These are phyloP conservation scores for Fusarium duplospermum DNA, from an alignment of 2,329 filamentous ascomycete species.

Conservation along the genomic window DNA sequence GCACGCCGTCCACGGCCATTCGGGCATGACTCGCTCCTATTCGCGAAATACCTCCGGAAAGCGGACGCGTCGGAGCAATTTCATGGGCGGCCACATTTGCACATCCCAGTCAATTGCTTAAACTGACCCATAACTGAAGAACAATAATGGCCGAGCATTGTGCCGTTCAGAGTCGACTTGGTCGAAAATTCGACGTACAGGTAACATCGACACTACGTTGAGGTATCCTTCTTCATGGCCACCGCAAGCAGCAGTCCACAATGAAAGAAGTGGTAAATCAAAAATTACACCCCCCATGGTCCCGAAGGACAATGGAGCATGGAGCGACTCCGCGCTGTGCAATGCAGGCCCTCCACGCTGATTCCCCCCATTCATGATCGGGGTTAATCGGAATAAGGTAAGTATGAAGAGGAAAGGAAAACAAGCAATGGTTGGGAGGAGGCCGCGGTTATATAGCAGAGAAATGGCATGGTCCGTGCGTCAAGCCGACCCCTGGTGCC, in stretches of 20 bases:
- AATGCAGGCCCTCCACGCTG: constrained; percentile 65
- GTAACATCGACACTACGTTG: background rate
- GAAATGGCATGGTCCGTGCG: constrained; percentile 19
- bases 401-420: constrained; percentile 55
- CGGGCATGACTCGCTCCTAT: constrained; percentile 5
- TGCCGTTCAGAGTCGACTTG: no score
- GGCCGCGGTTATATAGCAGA: constrained; percentile 31
- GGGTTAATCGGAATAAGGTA: constrained; percentile 59
- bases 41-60: background rate
- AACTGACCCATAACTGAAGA: no score
- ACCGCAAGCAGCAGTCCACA: constrained; percentile 51
- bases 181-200: background rate
- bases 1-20: constrained; percentile 14
- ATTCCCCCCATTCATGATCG: constrained; percentile 57
- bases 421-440: background rate
- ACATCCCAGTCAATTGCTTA: background rate
- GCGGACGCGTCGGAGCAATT: constrained; percentile 25
- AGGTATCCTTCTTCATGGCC: constrained; percentile 57
- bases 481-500: background rate
- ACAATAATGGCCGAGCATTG: background rate
- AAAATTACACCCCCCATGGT: constrained; percentile 67
- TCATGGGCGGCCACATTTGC: background rate
- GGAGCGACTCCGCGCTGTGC: constrained; percentile 64
- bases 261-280: constrained; percentile 61
- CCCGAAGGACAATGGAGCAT: constrained; percentile 65